phyloP scores from a whole-genome alignment of 768 basidiomycete species.

The Calocera cornea region DNA sequence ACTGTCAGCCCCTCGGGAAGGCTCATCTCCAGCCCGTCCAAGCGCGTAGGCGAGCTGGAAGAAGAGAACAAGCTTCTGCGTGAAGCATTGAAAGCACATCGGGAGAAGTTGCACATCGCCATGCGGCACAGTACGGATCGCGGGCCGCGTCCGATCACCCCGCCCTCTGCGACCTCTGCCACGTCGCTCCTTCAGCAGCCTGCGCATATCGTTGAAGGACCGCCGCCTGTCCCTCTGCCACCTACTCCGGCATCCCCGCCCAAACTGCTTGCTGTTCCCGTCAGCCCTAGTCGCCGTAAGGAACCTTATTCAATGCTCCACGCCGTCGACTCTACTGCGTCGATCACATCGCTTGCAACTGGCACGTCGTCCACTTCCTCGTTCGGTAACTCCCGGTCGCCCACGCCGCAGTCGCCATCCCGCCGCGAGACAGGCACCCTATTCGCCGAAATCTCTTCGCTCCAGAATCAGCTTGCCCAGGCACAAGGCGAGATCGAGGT shows the following conservation, averaged over 20 bases:
- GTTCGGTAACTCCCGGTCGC: neutral
- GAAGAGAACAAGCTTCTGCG: slow-evolving; percentile 3
- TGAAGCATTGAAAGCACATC: neutral
- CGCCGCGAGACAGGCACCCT: neutral
- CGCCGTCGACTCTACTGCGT: neutral
- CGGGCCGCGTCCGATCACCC: neutral
- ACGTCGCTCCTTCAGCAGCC: neutral
- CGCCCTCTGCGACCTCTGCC: neutral
- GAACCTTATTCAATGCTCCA: neutral
- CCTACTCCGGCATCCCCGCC: neutral
- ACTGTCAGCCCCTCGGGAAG: neutral
- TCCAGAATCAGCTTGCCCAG: neutral
- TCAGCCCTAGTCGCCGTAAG: neutral
- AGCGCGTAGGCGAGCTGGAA: neutral
- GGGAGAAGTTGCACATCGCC: neutral
- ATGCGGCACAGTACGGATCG: neutral
- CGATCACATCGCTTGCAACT: neutral
- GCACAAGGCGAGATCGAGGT: slow-evolving; percentile 3
- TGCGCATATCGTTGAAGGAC: neutral
- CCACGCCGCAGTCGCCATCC: neutral
- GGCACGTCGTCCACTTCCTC: neutral
- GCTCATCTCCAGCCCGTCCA: neutral
- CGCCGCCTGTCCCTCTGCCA: neutral
- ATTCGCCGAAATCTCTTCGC: neutral
- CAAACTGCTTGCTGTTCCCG: neutral